Evolutionary conservation across 768 basidiomycete species (phyloP).

Genomic region (Agrocybe chaxingu): DNA sequence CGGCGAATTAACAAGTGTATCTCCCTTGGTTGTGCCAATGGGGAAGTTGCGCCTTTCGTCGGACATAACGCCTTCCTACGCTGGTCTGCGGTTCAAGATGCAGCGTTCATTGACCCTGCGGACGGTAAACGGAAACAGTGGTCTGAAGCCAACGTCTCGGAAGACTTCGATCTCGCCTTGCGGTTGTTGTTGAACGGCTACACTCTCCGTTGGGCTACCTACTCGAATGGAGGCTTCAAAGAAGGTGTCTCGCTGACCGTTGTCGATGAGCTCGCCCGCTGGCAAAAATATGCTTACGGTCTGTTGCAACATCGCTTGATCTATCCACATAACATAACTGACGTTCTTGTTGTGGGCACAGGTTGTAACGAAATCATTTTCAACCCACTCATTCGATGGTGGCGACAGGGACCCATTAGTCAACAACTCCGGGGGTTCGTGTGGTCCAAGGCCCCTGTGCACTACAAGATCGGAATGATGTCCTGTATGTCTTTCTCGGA

Average conservation of each 20-base stretch:
- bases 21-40: conserved; percentile 74
- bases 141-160: conserved; percentile 74
- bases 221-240: conserved; percentile 81
- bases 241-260: conserved; percentile 86
- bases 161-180: conserved; percentile 79
- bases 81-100: conserved; percentile 87
- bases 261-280: conserved; percentile 86
- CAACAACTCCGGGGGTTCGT: conserved; percentile 68
- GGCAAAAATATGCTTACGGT: conserved; percentile 78
- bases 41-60: conserved; percentile 80
- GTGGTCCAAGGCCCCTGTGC: conserved; percentile 72
- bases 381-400: conserved; percentile 80
- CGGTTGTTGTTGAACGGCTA: conserved; percentile 68
- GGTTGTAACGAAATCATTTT: conserved; percentile 79
- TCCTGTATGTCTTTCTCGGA: conserved; percentile 41
- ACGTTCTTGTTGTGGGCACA: conserved; percentile 16
- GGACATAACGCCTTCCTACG: conserved; percentile 87
- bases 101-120: conserved; percentile 62
- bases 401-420: conserved; percentile 74
- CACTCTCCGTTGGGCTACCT: conserved; percentile 80
- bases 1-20: conserved; percentile 84
- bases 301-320: conserved; percentile 7
- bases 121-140: conserved; percentile 69
- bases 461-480: conserved; percentile 83
- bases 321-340: conserved; percentile 1